Evolutionary conservation across 108 stramenopile species (phyloP), one percentile per base, ranked within the genome.

Genomic region (Nannochloropsis salina): DNA sequence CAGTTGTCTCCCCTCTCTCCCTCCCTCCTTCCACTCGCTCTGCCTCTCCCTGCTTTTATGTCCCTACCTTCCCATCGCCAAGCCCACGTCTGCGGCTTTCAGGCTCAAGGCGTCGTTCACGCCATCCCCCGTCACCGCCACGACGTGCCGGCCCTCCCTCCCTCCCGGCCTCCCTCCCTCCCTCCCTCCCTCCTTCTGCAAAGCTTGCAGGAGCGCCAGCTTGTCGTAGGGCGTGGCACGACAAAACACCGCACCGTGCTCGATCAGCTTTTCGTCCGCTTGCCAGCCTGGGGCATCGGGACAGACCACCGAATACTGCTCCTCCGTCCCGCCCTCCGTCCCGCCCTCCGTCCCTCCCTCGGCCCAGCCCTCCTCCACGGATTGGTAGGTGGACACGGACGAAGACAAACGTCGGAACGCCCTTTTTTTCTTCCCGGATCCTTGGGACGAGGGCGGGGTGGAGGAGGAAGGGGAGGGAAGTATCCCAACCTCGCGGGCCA

Each of bases 11-110:
- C 40, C 92, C 90, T 3, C 94, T 94, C 82, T 94, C 92, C 86
- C 92, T 92, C 41, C 94, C 90, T 6, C 92, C 94, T 41, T 82
- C 86, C 10, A 93, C 94, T 98, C 94, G 31, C 96, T 94, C 43
- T 96, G 96, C 88, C 97, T 94, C 90, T 96, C 94, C 82, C 97
- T 94, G 10, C 97, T 97, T 86, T 96, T 96, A 83, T 95, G 95
- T 85, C 98, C 98, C 92, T 94, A 95, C 87, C 94, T 96, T 80
- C 97, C 98, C 98, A 99, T 99, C 83, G 98, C 98, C 86, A 99
- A 95, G 90, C 98, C 98, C 92, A 99, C 96, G 90, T 98, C 95
- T 20, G 97, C 98, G 86, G 93, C 92, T 92, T 97, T 97, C 18
- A 99, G 92, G 9, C 97, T 96, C 45, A 97, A 97, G 43, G 97